phyloP scores from a whole-genome alignment of 2,329 filamentous ascomycete species.

The Coniella lustricola region DNA sequence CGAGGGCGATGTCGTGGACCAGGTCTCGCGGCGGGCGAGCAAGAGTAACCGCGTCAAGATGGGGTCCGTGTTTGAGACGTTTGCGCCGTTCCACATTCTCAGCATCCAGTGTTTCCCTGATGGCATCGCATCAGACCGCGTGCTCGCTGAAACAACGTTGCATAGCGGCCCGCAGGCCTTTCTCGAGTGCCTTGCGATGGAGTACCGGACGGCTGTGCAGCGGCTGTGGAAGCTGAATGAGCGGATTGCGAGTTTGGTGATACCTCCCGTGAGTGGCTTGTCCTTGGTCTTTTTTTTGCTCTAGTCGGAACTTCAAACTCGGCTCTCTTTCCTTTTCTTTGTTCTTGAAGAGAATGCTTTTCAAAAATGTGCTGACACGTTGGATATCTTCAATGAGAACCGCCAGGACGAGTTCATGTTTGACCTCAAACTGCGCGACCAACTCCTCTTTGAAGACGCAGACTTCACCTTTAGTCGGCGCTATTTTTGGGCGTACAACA shows the following conservation, averaged over 20 bases:
- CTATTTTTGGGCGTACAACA: constrained; percentile 58
- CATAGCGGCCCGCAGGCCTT: constrained; percentile 59
- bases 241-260: constrained; percentile 51
- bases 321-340: too few species aligned
- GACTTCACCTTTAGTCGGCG: constrained; percentile 54
- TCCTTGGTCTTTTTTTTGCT: background rate
- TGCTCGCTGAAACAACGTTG: constrained; percentile 43
- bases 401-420: constrained; percentile 49
- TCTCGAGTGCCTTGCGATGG: constrained; percentile 48
- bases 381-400: background rate
- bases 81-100: constrained; percentile 54
- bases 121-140: constrained; percentile 46
- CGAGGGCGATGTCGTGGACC: constrained; percentile 42
- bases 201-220: constrained; percentile 54
- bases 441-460: constrained; percentile 53
- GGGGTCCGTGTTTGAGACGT: constrained; percentile 50
- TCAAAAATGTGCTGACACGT: background rate
- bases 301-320: too few species aligned
- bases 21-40: constrained; percentile 41
- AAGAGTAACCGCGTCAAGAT: constrained; percentile 37
- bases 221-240: constrained; percentile 51
- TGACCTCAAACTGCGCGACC: constrained; percentile 45
- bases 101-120: constrained; percentile 54
- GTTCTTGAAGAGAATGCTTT: too few species aligned
- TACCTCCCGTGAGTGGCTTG: constrained; percentile 42